Evolutionary conservation across 1,284 basidiomycete species (phyloP).

Genomic region (Ceratobasidium sp.): DNA sequence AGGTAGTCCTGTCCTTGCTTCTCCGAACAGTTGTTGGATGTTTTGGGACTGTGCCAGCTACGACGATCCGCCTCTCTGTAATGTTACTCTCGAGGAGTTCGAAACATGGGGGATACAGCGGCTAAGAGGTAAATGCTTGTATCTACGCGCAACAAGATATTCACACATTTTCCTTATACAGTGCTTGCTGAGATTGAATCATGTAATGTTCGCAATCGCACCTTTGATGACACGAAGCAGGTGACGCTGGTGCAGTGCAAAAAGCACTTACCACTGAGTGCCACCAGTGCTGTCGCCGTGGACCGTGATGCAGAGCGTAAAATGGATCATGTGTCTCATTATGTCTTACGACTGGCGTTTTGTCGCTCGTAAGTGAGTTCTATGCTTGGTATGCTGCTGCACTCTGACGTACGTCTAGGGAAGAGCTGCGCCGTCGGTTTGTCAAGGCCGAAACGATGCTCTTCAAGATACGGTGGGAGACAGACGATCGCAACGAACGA

Average conservation of each 20-base stretch:
- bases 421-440: conserved; percentile 91
- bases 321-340: conserved; percentile 94
- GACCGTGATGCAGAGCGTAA: conserved; percentile 76
- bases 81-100: conserved; percentile 97
- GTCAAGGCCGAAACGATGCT: conserved; percentile 89
- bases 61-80: conserved; percentile 84
- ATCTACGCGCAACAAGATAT: conserved; percentile 12
- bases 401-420: conserved; percentile 64
- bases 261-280: conserved; percentile 80
- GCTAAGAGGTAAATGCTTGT: conserved; percentile 64
- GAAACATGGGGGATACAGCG: conserved; percentile 93
- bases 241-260: conserved; percentile 71
- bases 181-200: conserved; percentile 97
- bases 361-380: conserved; percentile 84
- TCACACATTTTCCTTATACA: conserved; percentile 15
- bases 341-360: conserved; percentile 94
- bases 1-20: conserved; percentile 54
- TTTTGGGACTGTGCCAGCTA: conserved; percentile 68
- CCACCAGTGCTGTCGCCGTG: conserved; percentile 65
- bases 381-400: conserved; percentile 11
- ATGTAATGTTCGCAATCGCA: conserved; percentile 84
- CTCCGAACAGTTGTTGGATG: background rate
- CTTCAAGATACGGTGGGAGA: conserved; percentile 88
- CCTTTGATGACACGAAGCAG: conserved; percentile 79
- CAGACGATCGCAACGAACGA: conserved; percentile 72